These are phyloP conservation scores for Talaromyces stipitatus DNA, from an alignment of 495 filamentous ascomycete species.

Conservation along the genomic window DNA sequence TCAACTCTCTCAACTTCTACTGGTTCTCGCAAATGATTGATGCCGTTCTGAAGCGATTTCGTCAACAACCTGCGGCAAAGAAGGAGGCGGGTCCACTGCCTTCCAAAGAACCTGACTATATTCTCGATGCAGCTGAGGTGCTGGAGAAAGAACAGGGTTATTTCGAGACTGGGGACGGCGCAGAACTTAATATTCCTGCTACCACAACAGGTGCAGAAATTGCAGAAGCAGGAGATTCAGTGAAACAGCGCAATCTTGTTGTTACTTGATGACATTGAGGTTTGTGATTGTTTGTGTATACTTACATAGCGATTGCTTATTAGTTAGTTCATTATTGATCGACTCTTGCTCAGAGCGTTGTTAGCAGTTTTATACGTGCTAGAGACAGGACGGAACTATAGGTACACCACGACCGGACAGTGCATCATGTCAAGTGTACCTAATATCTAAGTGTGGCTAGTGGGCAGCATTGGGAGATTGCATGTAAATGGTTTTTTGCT, in stretches of 20 bases:
- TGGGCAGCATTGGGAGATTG: no score
- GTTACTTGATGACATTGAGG: not conserved
- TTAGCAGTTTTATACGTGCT: not conserved
- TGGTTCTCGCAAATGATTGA: constrained; percentile 98
- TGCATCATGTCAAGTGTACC: not conserved
- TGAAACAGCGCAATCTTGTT: not conserved
- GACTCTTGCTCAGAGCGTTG: not conserved
- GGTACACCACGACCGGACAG: not conserved
- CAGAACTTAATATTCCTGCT: constrained; percentile 18
- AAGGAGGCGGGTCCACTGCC: constrained; percentile 5
- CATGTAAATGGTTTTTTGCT: no score
- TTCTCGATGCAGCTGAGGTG: constrained; percentile 30
- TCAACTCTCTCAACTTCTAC: constrained; percentile 86
- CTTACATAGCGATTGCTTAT: not conserved
- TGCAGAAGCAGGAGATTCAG: not conserved
- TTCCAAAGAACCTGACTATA: constrained; percentile 15
- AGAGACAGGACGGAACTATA: not conserved
- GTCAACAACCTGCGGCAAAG: constrained; percentile 21
- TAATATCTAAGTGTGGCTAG: no score
- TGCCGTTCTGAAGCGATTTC: constrained; percentile 82
- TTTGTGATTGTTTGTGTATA: not conserved
- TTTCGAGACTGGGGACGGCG: constrained; percentile 19
- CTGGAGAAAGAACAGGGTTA: constrained; percentile 29
- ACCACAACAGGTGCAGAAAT: constrained; percentile 10
- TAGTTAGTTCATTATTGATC: not conserved